Conservation (phyloP, 1,284 basidiomycete genomes). For the Irpex sp. region DNA sequence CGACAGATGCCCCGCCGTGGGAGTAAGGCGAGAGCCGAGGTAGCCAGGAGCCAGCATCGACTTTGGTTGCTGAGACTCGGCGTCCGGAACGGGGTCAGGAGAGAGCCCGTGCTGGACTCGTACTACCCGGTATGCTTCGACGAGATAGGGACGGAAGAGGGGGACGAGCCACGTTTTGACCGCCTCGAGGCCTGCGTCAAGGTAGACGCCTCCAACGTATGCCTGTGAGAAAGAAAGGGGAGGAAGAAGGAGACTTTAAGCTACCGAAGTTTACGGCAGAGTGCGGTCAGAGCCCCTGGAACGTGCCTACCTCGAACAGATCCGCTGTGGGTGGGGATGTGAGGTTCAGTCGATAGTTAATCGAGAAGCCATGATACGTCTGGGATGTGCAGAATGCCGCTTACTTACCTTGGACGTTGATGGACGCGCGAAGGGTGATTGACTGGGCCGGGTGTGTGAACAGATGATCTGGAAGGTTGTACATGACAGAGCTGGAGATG, state of each 20-base stretch:
- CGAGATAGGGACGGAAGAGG: constrained; percentile 58
- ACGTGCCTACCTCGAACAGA: constrained; percentile 56
- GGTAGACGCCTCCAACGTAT: constrained; percentile 67
- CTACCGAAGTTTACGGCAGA: neutral
- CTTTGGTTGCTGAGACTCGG: constrained; percentile 7
- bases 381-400: neutral
- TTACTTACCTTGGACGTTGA: constrained; percentile 58
- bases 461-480: constrained; percentile 54
- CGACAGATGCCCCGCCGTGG: constrained; percentile 56
- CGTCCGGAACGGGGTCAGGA: constrained; percentile 23
- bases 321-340: constrained; percentile 44
- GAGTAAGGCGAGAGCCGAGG: constrained; percentile 14
- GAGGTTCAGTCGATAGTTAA: neutral
- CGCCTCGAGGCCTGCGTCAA: constrained; percentile 55
- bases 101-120: constrained; percentile 59
- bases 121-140: constrained; percentile 54
- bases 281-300: neutral
- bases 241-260: neutral
- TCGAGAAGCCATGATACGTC: neutral
- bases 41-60: constrained; percentile 19
- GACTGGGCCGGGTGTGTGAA: constrained; percentile 64
- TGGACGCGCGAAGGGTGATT: constrained; percentile 58
- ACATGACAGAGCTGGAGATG: constrained; percentile 48
- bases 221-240: constrained; percentile 37
- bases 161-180: constrained; percentile 52